A percentile compares a stretch with the other conserved stretches of the same genome.
Conservation (phyloP, 202 grass and related monocot species). For the Cymbopogon flexuosus region DNA sequence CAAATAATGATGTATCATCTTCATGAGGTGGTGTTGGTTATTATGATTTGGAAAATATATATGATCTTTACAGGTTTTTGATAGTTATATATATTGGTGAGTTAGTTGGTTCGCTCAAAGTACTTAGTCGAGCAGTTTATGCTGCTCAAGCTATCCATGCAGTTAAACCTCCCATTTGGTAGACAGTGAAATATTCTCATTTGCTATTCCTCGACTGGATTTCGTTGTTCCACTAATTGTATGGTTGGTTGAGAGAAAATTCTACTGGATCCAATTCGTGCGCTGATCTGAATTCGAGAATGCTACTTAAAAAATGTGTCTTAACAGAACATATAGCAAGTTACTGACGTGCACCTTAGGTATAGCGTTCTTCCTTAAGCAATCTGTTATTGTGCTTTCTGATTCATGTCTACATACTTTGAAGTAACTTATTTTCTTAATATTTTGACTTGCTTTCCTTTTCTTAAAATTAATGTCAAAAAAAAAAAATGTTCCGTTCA, state of each 20-base stretch:
- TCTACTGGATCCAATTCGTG: not conserved
- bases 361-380: not conserved
- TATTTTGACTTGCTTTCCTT: not conserved
- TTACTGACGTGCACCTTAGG: not conserved
- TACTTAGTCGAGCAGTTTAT: not conserved
- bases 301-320: not conserved
- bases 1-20: not conserved
- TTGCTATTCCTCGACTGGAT: not conserved
- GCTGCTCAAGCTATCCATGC: not conserved
- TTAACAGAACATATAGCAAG: not conserved
- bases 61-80: not conserved
- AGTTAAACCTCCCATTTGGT: slow-evolving; percentile 6
- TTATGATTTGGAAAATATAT: not conserved
- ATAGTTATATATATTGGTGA: not conserved
- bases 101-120: not conserved
- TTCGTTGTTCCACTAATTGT: not conserved
- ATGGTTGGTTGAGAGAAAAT: not conserved
- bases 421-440: not conserved
- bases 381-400: not conserved
- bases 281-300: not conserved
- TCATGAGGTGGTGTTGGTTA: not conserved
- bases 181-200: not conserved
- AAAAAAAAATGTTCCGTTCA: slow-evolving; percentile 27
- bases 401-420: not conserved
- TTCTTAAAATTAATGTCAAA: not conserved